Evolutionary conservation across 2,329 filamentous ascomycete genomes (phyloP).

Genomic region (Orbilia oligospora): DNA sequence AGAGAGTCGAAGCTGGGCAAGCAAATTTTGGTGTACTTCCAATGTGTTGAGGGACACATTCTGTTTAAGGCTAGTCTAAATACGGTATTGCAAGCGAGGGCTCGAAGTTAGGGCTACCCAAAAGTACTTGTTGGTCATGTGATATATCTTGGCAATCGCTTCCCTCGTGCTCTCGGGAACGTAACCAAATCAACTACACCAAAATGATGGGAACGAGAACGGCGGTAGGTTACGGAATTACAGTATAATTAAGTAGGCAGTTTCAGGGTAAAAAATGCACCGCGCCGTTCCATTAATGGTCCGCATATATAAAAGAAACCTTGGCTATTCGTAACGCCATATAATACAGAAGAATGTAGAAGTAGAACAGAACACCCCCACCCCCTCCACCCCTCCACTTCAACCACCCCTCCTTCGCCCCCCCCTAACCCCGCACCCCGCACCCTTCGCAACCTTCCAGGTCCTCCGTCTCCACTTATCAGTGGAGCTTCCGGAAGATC

Average conservation of each 20-base stretch:
- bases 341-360: constrained; percentile 27
- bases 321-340: constrained; percentile 35
- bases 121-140: constrained; percentile 15
- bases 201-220: too few species aligned
- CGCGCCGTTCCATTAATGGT: constrained; percentile 17
- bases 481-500: background rate
- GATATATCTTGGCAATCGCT: background rate
- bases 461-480: background rate
- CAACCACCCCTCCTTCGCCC: background rate
- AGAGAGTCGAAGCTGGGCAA: background rate
- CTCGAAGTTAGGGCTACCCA: constrained; percentile 52
- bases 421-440: background rate
- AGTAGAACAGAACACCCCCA: background rate
- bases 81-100: constrained; percentile 47
- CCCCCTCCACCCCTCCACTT: too few species aligned
- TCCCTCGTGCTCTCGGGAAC: too few species aligned
- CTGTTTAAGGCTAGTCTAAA: background rate
- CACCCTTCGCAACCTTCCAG: constrained; percentile 2
- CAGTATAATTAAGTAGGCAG: too few species aligned
- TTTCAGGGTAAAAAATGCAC: background rate
- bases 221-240: too few species aligned
- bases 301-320: background rate
- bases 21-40: constrained; percentile 35
- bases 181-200: too few species aligned
- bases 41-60: constrained; percentile 33